phyloP scores from a whole-genome alignment of 2,329 filamentous ascomycete species.

The Venturia effusa region DNA sequence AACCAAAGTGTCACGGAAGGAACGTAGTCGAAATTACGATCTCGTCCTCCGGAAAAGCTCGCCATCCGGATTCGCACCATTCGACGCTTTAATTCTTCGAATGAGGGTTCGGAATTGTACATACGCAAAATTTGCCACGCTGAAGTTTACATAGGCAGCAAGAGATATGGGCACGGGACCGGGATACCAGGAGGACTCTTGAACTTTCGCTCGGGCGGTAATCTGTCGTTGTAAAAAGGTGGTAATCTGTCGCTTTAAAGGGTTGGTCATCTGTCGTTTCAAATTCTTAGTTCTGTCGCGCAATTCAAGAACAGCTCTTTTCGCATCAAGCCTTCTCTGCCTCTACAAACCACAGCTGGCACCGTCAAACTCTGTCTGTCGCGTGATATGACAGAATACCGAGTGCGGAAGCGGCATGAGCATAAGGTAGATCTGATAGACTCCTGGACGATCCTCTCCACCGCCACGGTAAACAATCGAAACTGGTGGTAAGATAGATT shows the following conservation, averaged over 20 bases:
- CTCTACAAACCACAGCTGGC: no score
- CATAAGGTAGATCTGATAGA: no score
- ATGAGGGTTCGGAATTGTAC: neutral
- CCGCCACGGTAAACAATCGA: no score
- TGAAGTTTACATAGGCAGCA: neutral
- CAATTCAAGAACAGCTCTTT: no score
- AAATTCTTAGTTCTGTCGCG: no score
- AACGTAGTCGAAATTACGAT: neutral
- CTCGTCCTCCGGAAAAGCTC: neutral
- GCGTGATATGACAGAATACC: no score
- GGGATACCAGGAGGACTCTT: neutral
- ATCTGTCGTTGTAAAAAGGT: neutral
- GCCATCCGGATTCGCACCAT: neutral
- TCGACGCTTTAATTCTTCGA: neutral
- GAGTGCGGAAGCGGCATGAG: neutral
- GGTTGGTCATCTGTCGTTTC: neutral
- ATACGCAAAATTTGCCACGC: neutral
- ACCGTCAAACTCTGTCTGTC: no score
- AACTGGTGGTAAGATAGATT: no score
- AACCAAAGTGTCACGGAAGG: neutral
- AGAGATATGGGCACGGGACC: neutral
- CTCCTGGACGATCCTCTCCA: no score
- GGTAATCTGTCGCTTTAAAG: neutral
- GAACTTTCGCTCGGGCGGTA: neutral
- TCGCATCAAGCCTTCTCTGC: no score